Evolutionary conservation across 106 monocot genomes (phyloP).

Genomic region (Dendrobium nobile): DNA sequence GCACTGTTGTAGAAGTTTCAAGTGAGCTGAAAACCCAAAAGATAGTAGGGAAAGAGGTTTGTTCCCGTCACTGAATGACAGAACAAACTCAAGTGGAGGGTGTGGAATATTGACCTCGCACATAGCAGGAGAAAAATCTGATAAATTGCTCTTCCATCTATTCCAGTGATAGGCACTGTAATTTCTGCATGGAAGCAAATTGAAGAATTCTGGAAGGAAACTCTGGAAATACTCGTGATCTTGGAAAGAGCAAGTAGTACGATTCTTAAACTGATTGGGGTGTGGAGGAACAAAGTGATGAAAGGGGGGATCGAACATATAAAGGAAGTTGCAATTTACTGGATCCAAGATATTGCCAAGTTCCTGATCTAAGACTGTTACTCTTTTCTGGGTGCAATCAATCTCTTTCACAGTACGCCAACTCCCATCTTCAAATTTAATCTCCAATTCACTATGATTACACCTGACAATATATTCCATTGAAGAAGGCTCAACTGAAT

Average conservation of each 20-base stretch:
- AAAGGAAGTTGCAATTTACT: too few species aligned
- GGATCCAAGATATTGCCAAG: too few species aligned
- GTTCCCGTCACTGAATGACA: background rate
- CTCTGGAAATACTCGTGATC: background rate
- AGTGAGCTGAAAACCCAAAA: constrained; percentile 1
- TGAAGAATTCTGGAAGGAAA: background rate
- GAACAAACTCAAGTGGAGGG: background rate
- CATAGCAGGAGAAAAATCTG: background rate
- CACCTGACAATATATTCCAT: background rate
- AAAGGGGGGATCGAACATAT: too few species aligned
- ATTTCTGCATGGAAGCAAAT: background rate
- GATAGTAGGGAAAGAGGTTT: background rate
- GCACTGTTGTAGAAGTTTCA: background rate
- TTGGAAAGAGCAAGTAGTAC: background rate
- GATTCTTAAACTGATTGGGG: too few species aligned
- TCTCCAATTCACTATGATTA: background rate
- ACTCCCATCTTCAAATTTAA: background rate
- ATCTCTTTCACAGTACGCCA: constrained; percentile 1
- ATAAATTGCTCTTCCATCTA: background rate
- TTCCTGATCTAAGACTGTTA: background rate
- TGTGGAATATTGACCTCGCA: background rate
- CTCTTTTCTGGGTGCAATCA: background rate
- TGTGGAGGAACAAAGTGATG: too few species aligned
- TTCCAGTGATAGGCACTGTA: background rate
- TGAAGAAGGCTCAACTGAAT: too few species aligned